Evolutionary conservation across 2,329 filamentous ascomycete genomes (phyloP), one percentile per base, ranked within the genome.

Genomic region (Monosporascus sp.): DNA sequence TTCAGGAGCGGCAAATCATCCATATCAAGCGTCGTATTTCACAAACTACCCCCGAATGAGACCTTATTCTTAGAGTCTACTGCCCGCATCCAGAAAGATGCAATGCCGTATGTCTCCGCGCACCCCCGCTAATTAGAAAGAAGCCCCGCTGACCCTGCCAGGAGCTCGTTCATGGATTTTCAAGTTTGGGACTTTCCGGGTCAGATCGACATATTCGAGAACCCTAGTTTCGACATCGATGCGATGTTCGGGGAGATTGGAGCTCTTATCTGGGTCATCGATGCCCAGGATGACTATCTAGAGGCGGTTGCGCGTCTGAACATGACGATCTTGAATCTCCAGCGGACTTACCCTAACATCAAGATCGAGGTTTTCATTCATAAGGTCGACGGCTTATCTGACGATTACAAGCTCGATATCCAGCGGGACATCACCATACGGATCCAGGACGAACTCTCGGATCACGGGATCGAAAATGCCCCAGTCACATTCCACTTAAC

Each of bases 321-420:
- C 71, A 79, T 85, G 51, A 96, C 92, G 7, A 96, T 97, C 58
- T 78, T 97, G 54, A 89, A 91, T 60, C 83, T 99, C 2, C 90
- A 96, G 68, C 85, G 91, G 60, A 85, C 84, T 56, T 97, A 96
- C 67, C 92, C 93, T 2, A 87, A 90, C 67, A 94, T 97, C 73
- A 96, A 97, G 71, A 89, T 99, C 60, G 93, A 97, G 69, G 93
- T 99, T 49, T 97, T 99, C 72, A 96, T 99, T 63, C 94, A 99
- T 80, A 99, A 99, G 71, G 93, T 97, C 37, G 94, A 99, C 68
- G 93, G 92, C n/a, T 79, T 99, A 17, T 94, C 90, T 28, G 94
- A 97, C 61, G 94, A 99, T 71, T 97, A 94, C 77, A 92, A 94
- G 68, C 85, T 92, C 54, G 94, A 99, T 65, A 96, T 95, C 18